Percentiles rank a stretch among this genome's conserved stretches.
Conservation (phyloP, 305 asterid genomes). For the Salvia sclarea region DNA sequence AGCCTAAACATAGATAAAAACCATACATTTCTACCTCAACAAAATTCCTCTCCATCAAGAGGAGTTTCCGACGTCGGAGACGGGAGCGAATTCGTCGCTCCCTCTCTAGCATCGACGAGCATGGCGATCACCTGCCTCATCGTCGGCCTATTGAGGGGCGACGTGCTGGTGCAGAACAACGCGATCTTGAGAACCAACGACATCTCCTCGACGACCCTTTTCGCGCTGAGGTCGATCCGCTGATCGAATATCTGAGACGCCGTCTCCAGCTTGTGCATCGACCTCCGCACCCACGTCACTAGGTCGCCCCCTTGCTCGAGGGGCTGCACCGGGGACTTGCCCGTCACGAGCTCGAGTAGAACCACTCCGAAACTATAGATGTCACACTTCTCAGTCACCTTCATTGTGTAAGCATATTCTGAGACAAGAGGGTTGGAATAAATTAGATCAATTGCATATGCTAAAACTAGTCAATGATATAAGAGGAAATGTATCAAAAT, state of each 20-base stretch:
- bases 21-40: slow-evolving; percentile 37
- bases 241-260: slow-evolving; percentile 56
- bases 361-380: slow-evolving; percentile 91
- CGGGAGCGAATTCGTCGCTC: slow-evolving; percentile 37
- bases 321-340: slow-evolving; percentile 82
- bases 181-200: slow-evolving; percentile 80
- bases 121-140: slow-evolving; percentile 80
- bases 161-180: slow-evolving; percentile 73
- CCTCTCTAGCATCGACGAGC: slow-evolving; percentile 69
- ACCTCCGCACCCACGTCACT: slow-evolving; percentile 67
- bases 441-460: neutral
- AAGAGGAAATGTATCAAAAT: too few species aligned
- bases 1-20: neutral
- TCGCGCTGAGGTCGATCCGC: slow-evolving; percentile 55
- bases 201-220: slow-evolving; percentile 65
- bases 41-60: slow-evolving; percentile 47
- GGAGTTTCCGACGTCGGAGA: slow-evolving; percentile 83
- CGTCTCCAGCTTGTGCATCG: slow-evolving; percentile 45
- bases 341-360: slow-evolving; percentile 72
- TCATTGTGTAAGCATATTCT: slow-evolving; percentile 95
- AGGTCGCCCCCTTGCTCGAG: slow-evolving; percentile 87
- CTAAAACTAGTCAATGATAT: too few species aligned
- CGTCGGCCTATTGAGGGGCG: slow-evolving; percentile 82
- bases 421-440: slow-evolving; percentile 23
- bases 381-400: slow-evolving; percentile 90